phyloP scores from a whole-genome alignment of 768 basidiomycete genomes.

The Rhodosporidiobolus sp. region DNA sequence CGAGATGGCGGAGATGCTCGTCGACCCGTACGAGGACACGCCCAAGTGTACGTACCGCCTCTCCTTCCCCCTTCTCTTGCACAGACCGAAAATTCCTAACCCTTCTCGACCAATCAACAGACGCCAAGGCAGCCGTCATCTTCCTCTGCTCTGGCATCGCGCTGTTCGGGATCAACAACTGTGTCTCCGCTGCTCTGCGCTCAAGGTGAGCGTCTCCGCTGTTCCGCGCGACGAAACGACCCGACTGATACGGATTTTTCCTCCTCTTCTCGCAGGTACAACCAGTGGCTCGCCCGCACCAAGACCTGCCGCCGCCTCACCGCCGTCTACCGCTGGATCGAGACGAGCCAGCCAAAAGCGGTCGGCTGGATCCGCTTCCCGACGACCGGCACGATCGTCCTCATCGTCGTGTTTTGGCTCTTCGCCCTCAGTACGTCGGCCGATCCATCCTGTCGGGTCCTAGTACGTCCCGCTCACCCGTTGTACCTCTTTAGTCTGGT shows the following conservation, averaged over 20 bases:
- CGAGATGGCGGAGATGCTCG: conserved; percentile 34
- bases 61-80: background rate
- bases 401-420: conserved; percentile 29
- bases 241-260: too few species aligned
- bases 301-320: conserved; percentile 4
- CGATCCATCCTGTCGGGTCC: background rate
- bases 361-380: conserved; percentile 34
- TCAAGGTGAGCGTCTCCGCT: background rate
- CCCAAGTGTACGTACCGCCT: conserved; percentile 28
- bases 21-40: conserved; percentile 33
- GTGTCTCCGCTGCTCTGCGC: background rate
- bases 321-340: conserved; percentile 28
- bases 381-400: conserved; percentile 4
- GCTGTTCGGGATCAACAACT: conserved; percentile 28
- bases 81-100: background rate
- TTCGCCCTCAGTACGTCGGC: conserved; percentile 26
- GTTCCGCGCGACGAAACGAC: background rate
- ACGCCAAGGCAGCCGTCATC: conserved; percentile 21
- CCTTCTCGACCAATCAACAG: background rate
- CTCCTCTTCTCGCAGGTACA: background rate
- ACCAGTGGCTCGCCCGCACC: conserved; percentile 1
- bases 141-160: conserved; percentile 32
- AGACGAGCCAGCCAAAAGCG: conserved; percentile 22
- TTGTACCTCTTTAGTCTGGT: background rate
- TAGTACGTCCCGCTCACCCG: too few species aligned